phyloP scores from a whole-genome alignment of 2,329 filamentous ascomycete species.

The Cryphonectria nitschkei region DNA sequence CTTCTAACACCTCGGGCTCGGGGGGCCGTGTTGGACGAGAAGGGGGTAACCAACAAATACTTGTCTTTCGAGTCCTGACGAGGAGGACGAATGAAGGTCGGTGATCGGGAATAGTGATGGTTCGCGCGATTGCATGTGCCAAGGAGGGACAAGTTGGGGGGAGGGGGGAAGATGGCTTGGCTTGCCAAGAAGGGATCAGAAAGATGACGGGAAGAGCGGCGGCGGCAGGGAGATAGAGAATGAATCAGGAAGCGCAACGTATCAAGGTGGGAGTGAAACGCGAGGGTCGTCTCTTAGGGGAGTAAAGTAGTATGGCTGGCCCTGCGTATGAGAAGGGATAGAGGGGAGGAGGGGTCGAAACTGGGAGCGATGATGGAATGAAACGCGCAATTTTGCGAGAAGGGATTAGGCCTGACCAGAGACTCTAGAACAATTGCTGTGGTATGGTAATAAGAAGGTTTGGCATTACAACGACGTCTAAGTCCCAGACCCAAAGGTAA shows the following conservation, averaged over 20 bases:
- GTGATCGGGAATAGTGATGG: slow-evolving; percentile 5
- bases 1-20: neutral
- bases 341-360: slow-evolving; percentile 5
- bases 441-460: neutral
- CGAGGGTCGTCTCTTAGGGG: neutral
- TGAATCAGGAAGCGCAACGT: neutral
- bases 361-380: neutral
- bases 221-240: slow-evolving; percentile 10
- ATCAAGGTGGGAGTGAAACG: slow-evolving; percentile 12
- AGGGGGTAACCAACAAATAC: neutral
- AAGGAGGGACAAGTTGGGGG: slow-evolving; percentile 35
- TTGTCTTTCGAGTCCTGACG: slow-evolving; percentile 16
- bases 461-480: neutral
- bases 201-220: slow-evolving; percentile 23
- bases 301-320: neutral
- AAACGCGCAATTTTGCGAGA: neutral
- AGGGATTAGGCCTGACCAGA: slow-evolving; percentile 6
- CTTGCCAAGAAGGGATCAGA: slow-evolving; percentile 30
- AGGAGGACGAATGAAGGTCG: slow-evolving; percentile 3
- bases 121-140: slow-evolving; percentile 37
- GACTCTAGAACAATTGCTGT: neutral
- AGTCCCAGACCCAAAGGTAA: neutral
- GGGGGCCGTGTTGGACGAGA: neutral
- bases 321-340: neutral
- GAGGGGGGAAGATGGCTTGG: slow-evolving; percentile 24